Evolutionary conservation across 106 monocot species (phyloP).

Genomic region (Allium sativum): DNA sequence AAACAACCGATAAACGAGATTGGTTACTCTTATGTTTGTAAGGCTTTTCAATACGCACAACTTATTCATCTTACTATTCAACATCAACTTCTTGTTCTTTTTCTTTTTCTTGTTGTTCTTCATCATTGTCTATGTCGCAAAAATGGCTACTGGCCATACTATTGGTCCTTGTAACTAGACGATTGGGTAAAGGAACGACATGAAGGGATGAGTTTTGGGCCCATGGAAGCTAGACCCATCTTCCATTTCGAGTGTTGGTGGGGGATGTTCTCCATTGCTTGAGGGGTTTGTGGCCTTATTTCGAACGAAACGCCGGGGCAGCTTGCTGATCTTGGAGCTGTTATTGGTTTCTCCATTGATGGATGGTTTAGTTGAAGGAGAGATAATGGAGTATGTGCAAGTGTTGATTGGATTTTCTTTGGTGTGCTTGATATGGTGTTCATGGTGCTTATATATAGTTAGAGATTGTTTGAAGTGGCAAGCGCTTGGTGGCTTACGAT

Average conservation of each 20-base stretch:
- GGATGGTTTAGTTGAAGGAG: too few relatives aligned
- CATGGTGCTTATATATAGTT: too few relatives aligned
- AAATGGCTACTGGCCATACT: slow-evolving; percentile 22
- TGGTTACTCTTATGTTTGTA: too few relatives aligned
- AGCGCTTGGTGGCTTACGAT: too few relatives aligned
- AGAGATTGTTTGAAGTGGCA: too few relatives aligned
- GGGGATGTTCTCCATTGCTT: too few relatives aligned
- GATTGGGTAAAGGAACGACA: slow-evolving; percentile 6
- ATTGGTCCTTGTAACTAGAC: not conserved
- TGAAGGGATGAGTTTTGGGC: not conserved
- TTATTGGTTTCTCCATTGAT: too few relatives aligned
- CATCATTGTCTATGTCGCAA: slow-evolving; percentile 20
- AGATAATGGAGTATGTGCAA: too few relatives aligned
- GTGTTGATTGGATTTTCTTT: too few relatives aligned
- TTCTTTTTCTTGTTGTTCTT: slow-evolving; percentile 1
- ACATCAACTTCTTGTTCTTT: not conserved
- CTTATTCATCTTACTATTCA: not conserved
- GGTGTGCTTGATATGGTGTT: too few relatives aligned
- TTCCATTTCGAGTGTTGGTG: too few relatives aligned
- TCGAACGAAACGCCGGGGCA: not conserved
- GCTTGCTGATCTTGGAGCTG: not conserved
- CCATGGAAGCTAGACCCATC: slow-evolving; percentile 27
- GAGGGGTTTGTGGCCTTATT: not conserved
- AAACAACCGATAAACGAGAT: slow-evolving; percentile 34
- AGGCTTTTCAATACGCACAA: too few relatives aligned